Base-by-base conservation (phyloP, 139 green algal genomes). In the Axilococcus clingmanii region DNA sequence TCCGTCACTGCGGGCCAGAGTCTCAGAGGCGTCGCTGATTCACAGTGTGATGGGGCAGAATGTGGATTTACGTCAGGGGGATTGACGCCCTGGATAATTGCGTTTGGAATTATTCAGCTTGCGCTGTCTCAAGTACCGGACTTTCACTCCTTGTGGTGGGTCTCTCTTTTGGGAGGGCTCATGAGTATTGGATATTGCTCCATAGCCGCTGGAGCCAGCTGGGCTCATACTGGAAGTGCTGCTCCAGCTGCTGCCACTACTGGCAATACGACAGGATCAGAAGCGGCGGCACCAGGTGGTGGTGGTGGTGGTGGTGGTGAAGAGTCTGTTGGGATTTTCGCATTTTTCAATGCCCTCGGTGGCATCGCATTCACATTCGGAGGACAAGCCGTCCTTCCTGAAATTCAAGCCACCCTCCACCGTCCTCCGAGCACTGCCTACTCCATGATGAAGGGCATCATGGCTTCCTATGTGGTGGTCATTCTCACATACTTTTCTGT, bases 81-180 rank as follows among this genome's bases (percentile, higher is more conserved):
- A 30, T 55, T 71, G 14, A 35, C 38, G 29, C 32, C 35, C 14
- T 73, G 57, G 58, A 75, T 78, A 16, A 27, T 76, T 19, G 17
- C 61, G 3, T 84, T 84, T 61, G 66, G 57, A 5, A 53, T 35
- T 5, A 27, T 61, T 16, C 69, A 84, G 66, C 55, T 82, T 27
- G 20, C 57, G n/a, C 48, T 82, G 12, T 69, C 48, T 36, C 73
- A 82, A 57, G 42, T 79, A 16, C 65, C 62, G 4, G 68, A 69
- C 49, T 74, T 84, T 25, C 66, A 84, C 41, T 56, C 53, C 6
- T 52, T 81, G 11, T 83, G 71, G 67, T 84, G 76, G 76, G 48
- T 75, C 11, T 78, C 64, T 1, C 55, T 82, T 38, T 31, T 84
- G 37, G 76, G 76, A 15, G 73, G 71, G 0, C 23, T 48, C 24